Percentiles rank a stretch among this genome's conserved stretches.
Evolutionary conservation across 352 stramenopile species (phyloP).

Genomic region (Globisporangium okanoganense): DNA sequence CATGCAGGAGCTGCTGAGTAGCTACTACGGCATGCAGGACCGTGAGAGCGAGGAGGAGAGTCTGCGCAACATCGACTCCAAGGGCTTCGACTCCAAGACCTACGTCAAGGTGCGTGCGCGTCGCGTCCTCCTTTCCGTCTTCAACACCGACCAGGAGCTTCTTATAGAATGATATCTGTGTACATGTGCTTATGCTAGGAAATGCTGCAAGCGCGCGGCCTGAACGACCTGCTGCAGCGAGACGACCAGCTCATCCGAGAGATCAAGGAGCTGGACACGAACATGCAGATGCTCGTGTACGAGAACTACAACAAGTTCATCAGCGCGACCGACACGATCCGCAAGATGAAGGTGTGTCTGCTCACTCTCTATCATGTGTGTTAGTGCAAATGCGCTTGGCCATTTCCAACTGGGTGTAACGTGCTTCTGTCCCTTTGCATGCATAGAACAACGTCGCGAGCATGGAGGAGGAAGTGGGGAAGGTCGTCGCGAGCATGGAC

Average conservation of each 20-base stretch:
- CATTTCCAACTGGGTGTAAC: too few species aligned
- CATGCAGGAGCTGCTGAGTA: slow-evolving; percentile 88
- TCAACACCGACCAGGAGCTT: neutral
- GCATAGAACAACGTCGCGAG: slow-evolving; percentile 83
- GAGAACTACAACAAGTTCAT: slow-evolving; percentile 99
- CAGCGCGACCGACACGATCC: slow-evolving; percentile 98
- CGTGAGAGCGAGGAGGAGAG: slow-evolving; percentile 64
- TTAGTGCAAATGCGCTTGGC: too few species aligned
- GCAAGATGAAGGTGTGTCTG: slow-evolving; percentile 85
- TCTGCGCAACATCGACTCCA: slow-evolving; percentile 72
- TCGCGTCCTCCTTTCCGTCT: neutral
- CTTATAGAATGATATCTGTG: neutral
- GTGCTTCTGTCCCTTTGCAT: neutral
- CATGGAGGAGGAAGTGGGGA: slow-evolving; percentile 88
- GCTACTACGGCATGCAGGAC: slow-evolving; percentile 84
- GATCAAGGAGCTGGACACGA: slow-evolving; percentile 95
- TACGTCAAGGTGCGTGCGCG: slow-evolving; percentile 61
- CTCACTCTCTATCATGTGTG: too few species aligned
- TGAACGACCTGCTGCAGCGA: slow-evolving; percentile 67
- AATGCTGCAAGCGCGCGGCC: slow-evolving; percentile 49
- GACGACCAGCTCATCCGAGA: slow-evolving; percentile 84
- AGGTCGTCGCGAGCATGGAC: slow-evolving; percentile 87
- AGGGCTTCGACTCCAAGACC: slow-evolving; percentile 57
- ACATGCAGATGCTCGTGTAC: slow-evolving; percentile 99
- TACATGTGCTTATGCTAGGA: slow-evolving; percentile 24